Base-by-base conservation (phyloP, 345 rosid genomes). In the Lenwebbia sp. region DNA sequence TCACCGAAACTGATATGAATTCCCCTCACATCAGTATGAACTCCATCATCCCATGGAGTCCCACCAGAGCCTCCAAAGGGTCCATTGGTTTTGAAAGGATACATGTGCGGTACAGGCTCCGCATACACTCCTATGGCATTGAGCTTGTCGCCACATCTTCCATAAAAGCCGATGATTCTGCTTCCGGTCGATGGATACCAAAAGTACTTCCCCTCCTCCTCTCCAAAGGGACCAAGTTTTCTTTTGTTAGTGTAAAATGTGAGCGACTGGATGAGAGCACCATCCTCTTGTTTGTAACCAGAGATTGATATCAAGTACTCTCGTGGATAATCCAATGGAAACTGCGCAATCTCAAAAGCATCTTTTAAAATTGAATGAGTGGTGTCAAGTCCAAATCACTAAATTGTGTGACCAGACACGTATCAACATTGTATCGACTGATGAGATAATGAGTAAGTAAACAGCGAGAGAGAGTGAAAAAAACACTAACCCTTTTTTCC, bases 161-260 rank as follows among this genome's bases (percentile, higher is more conserved):
- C 86, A 84, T 84, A 25, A 74, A 84, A 84, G 23, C 85, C 52
- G 7, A 57, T 37, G 13, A 84, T 84, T 60, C 54, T 55, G 30
- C 7, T 44, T 19, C 41, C 47, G 6, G 21, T 84, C 19, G 41
- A 13, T 15, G 86, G 86, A 53, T 57, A 50, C 86, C 53, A 74
- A 37, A 84, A 84, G 50, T 23, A 23, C 75, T 60, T 51, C 41
- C 82, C 86, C 25, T 9, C 19, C 37, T 47, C 56, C 10, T 15
- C 4, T 1, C 86, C 86, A 60, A 22, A 41, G 6, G 53, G 49
- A 14, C 76, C 76, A 84, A 7, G 17, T 5, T 1, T 84, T 62
- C 41, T 10, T 17, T 8, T 51, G 44, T 84, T 84, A 14, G n/a
- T 62, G 10, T 65, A 6, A 52, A 57, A 57, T 57, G 30, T 26